Evolutionary conservation across 2,329 filamentous ascomycete genomes (phyloP).

Genomic region (Xylariaceae sp.): DNA sequence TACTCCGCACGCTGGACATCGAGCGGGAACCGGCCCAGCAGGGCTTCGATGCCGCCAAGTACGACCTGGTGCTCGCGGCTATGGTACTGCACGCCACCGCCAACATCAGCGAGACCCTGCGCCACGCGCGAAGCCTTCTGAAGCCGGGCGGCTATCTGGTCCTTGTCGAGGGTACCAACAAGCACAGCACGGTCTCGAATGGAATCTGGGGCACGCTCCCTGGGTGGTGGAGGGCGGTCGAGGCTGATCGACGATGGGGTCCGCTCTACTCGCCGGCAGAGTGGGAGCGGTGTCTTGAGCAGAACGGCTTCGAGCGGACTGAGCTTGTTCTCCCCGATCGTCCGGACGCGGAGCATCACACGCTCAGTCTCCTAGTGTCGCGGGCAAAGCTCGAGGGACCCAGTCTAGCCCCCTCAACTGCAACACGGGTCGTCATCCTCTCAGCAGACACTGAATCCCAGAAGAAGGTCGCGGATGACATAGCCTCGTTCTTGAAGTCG

Average conservation of each 20-base stretch:
- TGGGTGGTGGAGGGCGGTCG: constrained; percentile 4
- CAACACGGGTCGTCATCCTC: background rate
- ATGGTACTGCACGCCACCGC: constrained; percentile 4
- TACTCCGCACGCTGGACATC: background rate
- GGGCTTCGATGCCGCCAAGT: constrained; percentile 1
- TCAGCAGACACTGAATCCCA: background rate
- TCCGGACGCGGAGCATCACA: background rate
- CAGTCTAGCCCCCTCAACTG: background rate
- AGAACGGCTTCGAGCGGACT: background rate
- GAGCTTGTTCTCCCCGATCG: background rate
- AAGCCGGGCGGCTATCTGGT: constrained; percentile 5
- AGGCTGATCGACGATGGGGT: background rate
- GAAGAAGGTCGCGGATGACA: background rate
- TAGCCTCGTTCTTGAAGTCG: background rate
- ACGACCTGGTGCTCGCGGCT: constrained; percentile 4
- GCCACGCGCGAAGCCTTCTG: constrained; percentile 1
- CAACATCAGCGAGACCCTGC: background rate
- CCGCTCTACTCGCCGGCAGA: background rate
- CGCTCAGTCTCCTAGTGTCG: constrained; percentile 1
- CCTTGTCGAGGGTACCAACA: background rate
- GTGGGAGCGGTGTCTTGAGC: background rate
- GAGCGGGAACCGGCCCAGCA: constrained; percentile 1
- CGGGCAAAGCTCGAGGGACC: background rate
- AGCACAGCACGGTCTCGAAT: background rate
- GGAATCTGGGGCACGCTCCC: background rate